Evolutionary conservation across 116 monocot genomes (phyloP), one percentile per base, ranked within the genome.

Genomic region (Trichopus zeylanicus): DNA sequence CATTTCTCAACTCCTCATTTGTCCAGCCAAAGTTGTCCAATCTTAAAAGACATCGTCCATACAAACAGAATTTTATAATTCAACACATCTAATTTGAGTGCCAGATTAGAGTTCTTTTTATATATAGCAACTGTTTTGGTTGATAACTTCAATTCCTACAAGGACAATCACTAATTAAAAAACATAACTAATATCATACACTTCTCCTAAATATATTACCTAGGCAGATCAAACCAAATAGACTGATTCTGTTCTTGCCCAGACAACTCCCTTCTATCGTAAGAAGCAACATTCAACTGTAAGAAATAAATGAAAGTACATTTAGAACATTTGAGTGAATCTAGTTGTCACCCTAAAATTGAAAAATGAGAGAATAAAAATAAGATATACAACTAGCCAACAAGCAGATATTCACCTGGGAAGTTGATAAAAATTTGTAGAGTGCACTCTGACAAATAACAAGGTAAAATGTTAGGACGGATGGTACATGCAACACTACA

Each of bases 381-480:
- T n/a, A 49, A 49, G 48, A 27, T 59, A 72, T 31, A 62, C 23
- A 15, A 62, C 29, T 24, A 46, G 24, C 31, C 28, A 61, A 26
- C 18, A 48, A 54, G 34, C 53, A 70, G 56, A 11, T 59, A 57
- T 34, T 66, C 47, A 85, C 80, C 85, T 85, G 59, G 46, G 73
- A 75, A 2, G 73, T 73, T 35, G 73, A 73, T 52, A 85, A 68
- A 39, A 76, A 85, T 48, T 76, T 51, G 7, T 85, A 85, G 54
- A 85, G 70, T 27, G 77, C 77, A 77, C 85, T 85, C 85, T 85
- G 85, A 56, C n/a, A 60, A 24, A 54, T 31, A 57, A 26, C 28
- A 68, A 71, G 22, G 58, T 29, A 30, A 9, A 59, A 59, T 16
- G 25, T 60, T 39, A 60, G 32, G n/a, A n/a, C n/a, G n/a, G n/a